Evolutionary conservation across 371 early-diverging fungal species (phyloP).

Genomic region (Entomophthora muscae): DNA sequence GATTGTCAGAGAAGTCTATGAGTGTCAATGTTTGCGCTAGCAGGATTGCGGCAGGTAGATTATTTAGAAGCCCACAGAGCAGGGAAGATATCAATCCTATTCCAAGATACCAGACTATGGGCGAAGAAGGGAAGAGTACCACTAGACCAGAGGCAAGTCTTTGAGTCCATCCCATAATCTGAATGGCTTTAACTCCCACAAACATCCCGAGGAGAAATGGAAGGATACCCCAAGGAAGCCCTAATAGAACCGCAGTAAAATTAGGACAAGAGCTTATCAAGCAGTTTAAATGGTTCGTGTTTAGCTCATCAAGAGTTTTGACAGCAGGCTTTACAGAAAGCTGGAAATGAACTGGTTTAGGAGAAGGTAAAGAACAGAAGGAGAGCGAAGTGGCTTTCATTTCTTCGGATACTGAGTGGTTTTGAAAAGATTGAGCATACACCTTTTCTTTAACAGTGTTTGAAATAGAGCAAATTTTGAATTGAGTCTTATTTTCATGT

Average conservation of each 20-base stretch:
- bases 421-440: neutral
- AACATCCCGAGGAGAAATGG: constrained; percentile 75
- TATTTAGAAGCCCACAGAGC: constrained; percentile 60
- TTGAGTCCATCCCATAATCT: constrained; percentile 43
- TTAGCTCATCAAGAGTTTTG: neutral
- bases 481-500: neutral
- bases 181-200: constrained; percentile 49
- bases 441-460: neutral
- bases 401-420: neutral
- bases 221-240: constrained; percentile 57
- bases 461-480: neutral
- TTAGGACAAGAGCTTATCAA: constrained; percentile 1
- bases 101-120: constrained; percentile 30
- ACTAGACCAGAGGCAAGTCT: constrained; percentile 39
- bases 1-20: neutral
- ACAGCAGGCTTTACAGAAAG: neutral
- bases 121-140: constrained; percentile 28
- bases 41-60: constrained; percentile 69
- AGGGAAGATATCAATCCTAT: constrained; percentile 40
- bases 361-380: neutral
- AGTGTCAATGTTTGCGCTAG: constrained; percentile 26
- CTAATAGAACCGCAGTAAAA: constrained; percentile 24
- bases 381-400: neutral
- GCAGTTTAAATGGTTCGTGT: neutral
- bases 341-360: neutral